Conservation (phyloP, 805 yeast genomes). For the Myxozyma monticola region DNA sequence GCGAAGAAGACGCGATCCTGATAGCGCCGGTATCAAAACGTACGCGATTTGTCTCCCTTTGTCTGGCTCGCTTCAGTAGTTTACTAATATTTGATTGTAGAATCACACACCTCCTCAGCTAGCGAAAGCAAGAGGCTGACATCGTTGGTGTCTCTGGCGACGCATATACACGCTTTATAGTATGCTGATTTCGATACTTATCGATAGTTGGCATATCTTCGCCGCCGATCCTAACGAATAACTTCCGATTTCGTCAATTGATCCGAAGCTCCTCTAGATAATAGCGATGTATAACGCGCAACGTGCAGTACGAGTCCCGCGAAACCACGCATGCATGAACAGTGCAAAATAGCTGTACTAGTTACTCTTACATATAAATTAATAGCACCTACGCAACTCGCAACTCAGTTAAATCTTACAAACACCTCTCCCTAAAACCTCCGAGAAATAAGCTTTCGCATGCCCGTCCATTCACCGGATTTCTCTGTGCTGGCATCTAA, state of each 20-base stretch:
- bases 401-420: not conserved
- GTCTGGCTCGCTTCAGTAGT: not conserved
- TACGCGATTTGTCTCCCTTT: not conserved
- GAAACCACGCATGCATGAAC: too few species aligned
- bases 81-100: not conserved
- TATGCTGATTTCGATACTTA: too few species aligned
- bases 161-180: slow-evolving; percentile 5
- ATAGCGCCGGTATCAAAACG: slow-evolving; percentile 1
- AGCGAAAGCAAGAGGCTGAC: not conserved
- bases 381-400: too few species aligned
- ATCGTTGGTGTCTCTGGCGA: not conserved
- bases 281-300: too few species aligned
- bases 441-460: slow-evolving; percentile 13
- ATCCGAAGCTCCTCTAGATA: too few species aligned
- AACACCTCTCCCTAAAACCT: not conserved
- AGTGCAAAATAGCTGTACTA: not conserved
- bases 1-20: not conserved
- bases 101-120: not conserved
- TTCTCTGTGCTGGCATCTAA: slow-evolving; percentile 18
- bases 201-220: too few species aligned
- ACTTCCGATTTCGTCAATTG: too few species aligned
- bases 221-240: too few species aligned
- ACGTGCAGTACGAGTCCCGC: too few species aligned
- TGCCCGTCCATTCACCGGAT: slow-evolving; percentile 21
- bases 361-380: not conserved